Conservation (phyloP, 345 rosid species). For the Tarenaya hassleriana region DNA sequence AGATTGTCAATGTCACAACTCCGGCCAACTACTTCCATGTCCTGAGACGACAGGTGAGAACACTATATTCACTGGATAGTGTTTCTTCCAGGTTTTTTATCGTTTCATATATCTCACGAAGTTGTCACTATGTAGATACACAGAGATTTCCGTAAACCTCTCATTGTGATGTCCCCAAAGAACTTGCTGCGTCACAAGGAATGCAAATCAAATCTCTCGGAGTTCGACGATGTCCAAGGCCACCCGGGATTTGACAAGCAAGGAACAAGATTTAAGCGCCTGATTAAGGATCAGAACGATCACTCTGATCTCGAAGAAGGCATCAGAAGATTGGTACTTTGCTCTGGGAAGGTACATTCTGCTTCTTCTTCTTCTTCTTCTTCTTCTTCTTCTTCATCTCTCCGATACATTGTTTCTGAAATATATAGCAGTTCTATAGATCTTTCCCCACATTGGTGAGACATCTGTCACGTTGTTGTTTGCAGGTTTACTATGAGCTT, state of each 20-base stretch:
- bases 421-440: no score
- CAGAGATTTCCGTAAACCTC: constrained; percentile 89
- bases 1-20: constrained; percentile 79
- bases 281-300: constrained; percentile 77
- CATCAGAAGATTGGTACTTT: constrained; percentile 76
- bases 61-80: constrained; percentile 14
- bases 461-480: background rate
- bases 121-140: constrained; percentile 44
- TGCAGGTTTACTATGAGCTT: constrained; percentile 60
- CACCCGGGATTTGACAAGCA: constrained; percentile 96
- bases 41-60: constrained; percentile 65
- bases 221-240: constrained; percentile 93
- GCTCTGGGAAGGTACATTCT: constrained; percentile 80
- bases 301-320: constrained; percentile 83
- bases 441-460: constrained; percentile 2
- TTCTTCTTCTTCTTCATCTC: background rate
- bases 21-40: constrained; percentile 90
- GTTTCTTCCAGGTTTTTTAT: constrained; percentile 1
- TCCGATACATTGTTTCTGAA: background rate
- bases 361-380: constrained; percentile 3
- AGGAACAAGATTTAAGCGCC: constrained; percentile 89
- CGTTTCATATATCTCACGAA: background rate
- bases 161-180: constrained; percentile 83
- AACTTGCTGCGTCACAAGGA: constrained; percentile 86
- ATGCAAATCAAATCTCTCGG: constrained; percentile 88